These are phyloP conservation scores for Moesziomyces sp. DNA, from an alignment of 1,284 basidiomycete genomes.

Conservation along the genomic window DNA sequence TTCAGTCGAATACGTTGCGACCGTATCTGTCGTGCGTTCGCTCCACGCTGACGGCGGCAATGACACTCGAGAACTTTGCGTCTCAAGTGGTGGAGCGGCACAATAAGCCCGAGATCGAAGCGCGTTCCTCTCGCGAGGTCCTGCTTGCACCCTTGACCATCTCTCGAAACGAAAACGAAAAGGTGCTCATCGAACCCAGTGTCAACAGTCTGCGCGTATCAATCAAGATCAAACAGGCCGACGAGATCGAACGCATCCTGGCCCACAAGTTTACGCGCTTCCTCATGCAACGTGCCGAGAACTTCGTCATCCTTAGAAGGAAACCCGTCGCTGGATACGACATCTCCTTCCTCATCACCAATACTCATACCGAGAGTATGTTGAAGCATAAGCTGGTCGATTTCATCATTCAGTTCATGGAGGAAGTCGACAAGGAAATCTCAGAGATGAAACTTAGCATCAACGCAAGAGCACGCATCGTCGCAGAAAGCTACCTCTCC, in stretches of 20 bases:
- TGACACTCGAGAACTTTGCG: slow-evolving; percentile 96
- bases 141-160: slow-evolving; percentile 91
- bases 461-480: slow-evolving; percentile 95
- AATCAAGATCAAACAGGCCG: slow-evolving; percentile 99
- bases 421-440: slow-evolving; percentile 93
- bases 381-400: slow-evolving; percentile 99
- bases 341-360: slow-evolving; percentile 98
- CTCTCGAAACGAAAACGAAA: slow-evolving; percentile 95
- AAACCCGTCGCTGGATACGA: slow-evolving; percentile 91
- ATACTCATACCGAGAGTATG: slow-evolving; percentile 96
- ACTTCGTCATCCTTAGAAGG: slow-evolving; percentile 92
- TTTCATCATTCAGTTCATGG: slow-evolving; percentile 99
- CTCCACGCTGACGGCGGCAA: slow-evolving; percentile 93
- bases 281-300: slow-evolving; percentile 98
- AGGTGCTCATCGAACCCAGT: slow-evolving; percentile 93
- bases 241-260: slow-evolving; percentile 96
- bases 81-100: slow-evolving; percentile 77
- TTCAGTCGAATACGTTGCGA: slow-evolving; percentile 76
- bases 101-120: slow-evolving; percentile 76
- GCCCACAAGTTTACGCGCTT: slow-evolving; percentile 99
- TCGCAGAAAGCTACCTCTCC: slow-evolving; percentile 77
- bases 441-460: slow-evolving; percentile 79
- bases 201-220: slow-evolving; percentile 96
- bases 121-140: slow-evolving; percentile 75
- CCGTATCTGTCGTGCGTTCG: slow-evolving; percentile 96